Evolutionary conservation across 225 moss, liverwort and hornwort genomes (phyloP).

Genomic region (Polytrichum formosum): DNA sequence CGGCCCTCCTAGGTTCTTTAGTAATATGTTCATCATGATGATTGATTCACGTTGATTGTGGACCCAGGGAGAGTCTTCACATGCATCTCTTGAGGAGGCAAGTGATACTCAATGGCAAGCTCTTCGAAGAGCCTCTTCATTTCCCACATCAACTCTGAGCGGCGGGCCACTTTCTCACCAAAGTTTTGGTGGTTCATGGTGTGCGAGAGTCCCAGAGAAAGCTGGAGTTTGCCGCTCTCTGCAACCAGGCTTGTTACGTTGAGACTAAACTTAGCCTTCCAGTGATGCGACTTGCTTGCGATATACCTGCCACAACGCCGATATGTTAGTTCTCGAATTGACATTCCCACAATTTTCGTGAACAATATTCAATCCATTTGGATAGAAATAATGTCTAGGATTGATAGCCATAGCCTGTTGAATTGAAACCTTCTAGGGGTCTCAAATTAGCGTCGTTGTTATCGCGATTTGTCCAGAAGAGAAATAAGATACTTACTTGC

Average conservation of each 20-base stretch:
- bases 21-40: too few relatives aligned
- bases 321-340: too few relatives aligned
- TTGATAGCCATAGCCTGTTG: too few relatives aligned
- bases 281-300: conserved; percentile 55
- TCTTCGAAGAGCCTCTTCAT: conserved; percentile 57
- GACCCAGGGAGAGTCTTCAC: conserved; percentile 43
- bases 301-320: conserved; percentile 57
- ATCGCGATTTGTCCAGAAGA: too few relatives aligned
- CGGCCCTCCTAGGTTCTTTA: too few relatives aligned
- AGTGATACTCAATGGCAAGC: conserved; percentile 59
- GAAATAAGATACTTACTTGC: conserved; percentile 35
- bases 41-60: conserved; percentile 19
- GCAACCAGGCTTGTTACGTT: conserved; percentile 58
- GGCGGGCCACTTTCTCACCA: conserved; percentile 65
- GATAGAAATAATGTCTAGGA: too few relatives aligned
- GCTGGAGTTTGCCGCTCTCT: conserved; percentile 65
- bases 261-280: conserved; percentile 41
- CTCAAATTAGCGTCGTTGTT: too few relatives aligned
- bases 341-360: too few relatives aligned
- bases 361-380: too few relatives aligned
- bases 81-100: conserved; percentile 65
- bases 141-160: conserved; percentile 67
- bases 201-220: conserved; percentile 60
- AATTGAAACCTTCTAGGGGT: too few relatives aligned
- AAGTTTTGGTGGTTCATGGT: conserved; percentile 86